Percentiles rank a stretch among this genome's conserved stretches.
Evolutionary conservation across 2,329 filamentous ascomycete genomes (phyloP).

Genomic region (Elsinoe arachidis): DNA sequence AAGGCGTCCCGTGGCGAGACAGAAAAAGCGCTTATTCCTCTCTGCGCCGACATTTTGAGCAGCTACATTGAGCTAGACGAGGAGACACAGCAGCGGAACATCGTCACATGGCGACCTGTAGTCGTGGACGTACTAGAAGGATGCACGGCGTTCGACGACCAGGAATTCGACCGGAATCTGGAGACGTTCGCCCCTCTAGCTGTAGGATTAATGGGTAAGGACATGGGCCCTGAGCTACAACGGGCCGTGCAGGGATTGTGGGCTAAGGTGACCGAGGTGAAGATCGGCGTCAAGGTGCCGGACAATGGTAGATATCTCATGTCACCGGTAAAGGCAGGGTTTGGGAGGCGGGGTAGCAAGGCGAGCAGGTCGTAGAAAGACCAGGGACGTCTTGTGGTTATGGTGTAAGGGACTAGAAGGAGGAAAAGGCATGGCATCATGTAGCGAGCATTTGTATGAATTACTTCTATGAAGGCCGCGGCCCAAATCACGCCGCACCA

Average conservation of each 20-base stretch:
- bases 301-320: constrained; percentile 11
- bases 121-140: constrained; percentile 96
- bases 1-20: constrained; percentile 72
- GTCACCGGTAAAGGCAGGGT: constrained; percentile 6
- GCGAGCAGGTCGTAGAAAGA: constrained; percentile 9
- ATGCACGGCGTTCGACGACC: constrained; percentile 71
- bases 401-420: constrained; percentile 2
- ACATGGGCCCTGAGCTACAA: constrained; percentile 72
- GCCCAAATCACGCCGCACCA: no score
- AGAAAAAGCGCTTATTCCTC: constrained; percentile 81
- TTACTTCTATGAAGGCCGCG: neutral
- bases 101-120: constrained; percentile 92
- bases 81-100: constrained; percentile 93
- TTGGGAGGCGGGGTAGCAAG: constrained; percentile 5
- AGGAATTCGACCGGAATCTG: constrained; percentile 72
- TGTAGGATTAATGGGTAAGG: constrained; percentile 73
- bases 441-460: constrained; percentile 11
- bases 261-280: constrained; percentile 72
- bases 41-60: constrained; percentile 88
- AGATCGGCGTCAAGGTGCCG: constrained; percentile 31
- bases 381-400: neutral
- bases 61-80: constrained; percentile 82
- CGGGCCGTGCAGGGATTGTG: constrained; percentile 68
- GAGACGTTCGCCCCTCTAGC: constrained; percentile 77
- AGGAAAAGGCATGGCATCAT: neutral